Evolutionary conservation across 1,139 yeast species (phyloP), one percentile per base, ranked within the genome.

Genomic region (Hyphopichia burtonii): DNA sequence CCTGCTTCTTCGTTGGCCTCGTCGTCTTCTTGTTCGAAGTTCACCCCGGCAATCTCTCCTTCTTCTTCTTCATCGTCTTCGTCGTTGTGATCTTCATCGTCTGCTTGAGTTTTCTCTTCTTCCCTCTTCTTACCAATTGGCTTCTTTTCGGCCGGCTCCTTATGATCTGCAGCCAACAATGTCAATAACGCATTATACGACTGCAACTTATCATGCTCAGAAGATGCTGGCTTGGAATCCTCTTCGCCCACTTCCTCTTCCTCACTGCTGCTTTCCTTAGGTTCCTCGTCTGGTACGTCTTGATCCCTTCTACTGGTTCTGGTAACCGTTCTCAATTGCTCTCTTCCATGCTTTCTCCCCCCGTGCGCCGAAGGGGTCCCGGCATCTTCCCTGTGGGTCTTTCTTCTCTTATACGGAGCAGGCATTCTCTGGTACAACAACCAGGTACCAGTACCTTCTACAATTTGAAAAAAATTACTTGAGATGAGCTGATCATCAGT

Each of bases 131-230:
- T 20, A 20, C n/a, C 51, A 53, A 35, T 48, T 47, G 36, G 53
- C 52, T 39, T 55, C 49, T 19, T 57, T 53, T 50, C 61, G 36
- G 56, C 56, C n/a, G n/a, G n/a, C n/a, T n/a, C n/a, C 20, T 63
- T 58, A 38, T 71, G 79, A 40, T 82, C 88, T 2, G 80, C 68
- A 38, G 75, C 75, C 45, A 89, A 68, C 41, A 88, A 71, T 0
- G 94, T 84, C 56, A 90, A 65, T 41, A 90, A 67, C 0, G 96
- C 96, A 52, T 80, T 77, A 58, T 88, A 88, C 0, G 94, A 93
- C 57, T 74, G 70, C 8, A 72, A 71, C 42, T 59, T 58, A 12
- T 33, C 36, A 20, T 33, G 36, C 3, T 19, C 25, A 11, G n/a
- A 16, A n/a, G 11, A 8, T 17, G 23, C 22, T 17, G 34, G 14